These are phyloP conservation scores for Fomitopsis palustris DNA, from an alignment of 1,284 basidiomycete species.

Conservation along the genomic window DNA sequence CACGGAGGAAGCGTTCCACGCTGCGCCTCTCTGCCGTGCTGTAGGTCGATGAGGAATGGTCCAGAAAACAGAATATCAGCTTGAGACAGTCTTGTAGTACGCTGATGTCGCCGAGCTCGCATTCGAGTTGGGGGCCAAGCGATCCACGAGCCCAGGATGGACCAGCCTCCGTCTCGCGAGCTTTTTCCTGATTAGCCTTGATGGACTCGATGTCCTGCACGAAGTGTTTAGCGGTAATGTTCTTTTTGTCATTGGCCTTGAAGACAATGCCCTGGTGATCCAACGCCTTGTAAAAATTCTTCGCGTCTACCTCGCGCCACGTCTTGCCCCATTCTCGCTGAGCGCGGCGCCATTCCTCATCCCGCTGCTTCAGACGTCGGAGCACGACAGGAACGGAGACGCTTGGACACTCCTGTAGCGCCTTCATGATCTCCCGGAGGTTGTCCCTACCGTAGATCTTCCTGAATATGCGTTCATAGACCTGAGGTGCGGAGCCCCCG, in stretches of 20 bases:
- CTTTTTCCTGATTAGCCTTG: slow-evolving; percentile 65
- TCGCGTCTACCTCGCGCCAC: slow-evolving; percentile 95
- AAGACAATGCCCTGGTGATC: slow-evolving; percentile 96
- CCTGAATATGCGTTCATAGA: slow-evolving; percentile 94
- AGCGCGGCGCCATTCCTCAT: slow-evolving; percentile 95
- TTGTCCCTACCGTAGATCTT: slow-evolving; percentile 90
- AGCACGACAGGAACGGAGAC: slow-evolving; percentile 93
- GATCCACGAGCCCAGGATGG: slow-evolving; percentile 33
- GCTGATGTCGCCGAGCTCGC: slow-evolving; percentile 73
- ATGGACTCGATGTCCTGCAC: slow-evolving; percentile 85
- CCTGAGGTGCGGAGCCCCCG: slow-evolving; percentile 83
- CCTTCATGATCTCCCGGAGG: slow-evolving; percentile 83
- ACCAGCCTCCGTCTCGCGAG: slow-evolving; percentile 37
- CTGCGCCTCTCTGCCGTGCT: slow-evolving; percentile 75
- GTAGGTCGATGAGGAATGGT: slow-evolving; percentile 77
- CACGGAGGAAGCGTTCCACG: slow-evolving; percentile 83
- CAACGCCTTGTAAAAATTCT: slow-evolving; percentile 96
- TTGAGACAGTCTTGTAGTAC: slow-evolving; percentile 89
- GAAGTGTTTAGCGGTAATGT: slow-evolving; percentile 87
- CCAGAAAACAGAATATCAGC: slow-evolving; percentile 87
- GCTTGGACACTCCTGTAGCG: slow-evolving; percentile 89
- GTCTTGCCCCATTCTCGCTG: slow-evolving; percentile 97
- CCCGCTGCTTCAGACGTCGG: slow-evolving; percentile 87
- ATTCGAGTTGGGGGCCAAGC: slow-evolving; percentile 75
- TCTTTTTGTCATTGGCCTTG: slow-evolving; percentile 97